Evolutionary conservation across 1,139 yeast species (phyloP), one percentile per base, ranked within the genome.

Genomic region (Nakaseomyces uthaithaninus): DNA sequence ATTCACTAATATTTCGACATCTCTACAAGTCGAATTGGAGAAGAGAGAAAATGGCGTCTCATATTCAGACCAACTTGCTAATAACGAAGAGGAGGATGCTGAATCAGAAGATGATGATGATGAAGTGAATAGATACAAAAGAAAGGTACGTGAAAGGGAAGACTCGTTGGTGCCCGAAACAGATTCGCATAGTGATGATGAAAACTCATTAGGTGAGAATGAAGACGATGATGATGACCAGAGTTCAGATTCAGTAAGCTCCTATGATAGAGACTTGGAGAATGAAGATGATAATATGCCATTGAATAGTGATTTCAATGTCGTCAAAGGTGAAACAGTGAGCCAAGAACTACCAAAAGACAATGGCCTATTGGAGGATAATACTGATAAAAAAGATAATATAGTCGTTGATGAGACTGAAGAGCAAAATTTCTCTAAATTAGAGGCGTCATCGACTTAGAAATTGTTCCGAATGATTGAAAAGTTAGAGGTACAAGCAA

Each of bases 1-100:
- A 9, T 53, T 57, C 31, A 43, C 48, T 5, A 55, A 51, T 30
- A 50, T 59, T 15, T 47, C 58, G 0, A 42, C 47, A 3, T 43
- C 53, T 1, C 43, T 59, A 17, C 51, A 50, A 31, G 57, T 48
- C 8, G 62, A 55, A 39, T 40, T 56, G 60, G 25, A 37, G n/a
- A 34, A 30, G 17, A 23, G 39, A 17, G 30, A 30, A 17, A 27
- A 43, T 20, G 35, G 35, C 5, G 5, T 12, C 4, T 2, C 25
- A 12, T 31, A 19, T 20, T 25, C 35, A 19, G 17, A 11, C 4
- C 24, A 31, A 3, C 44, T 35, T 22, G 39, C 37, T 8, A 26
- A 14, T 3, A 33, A 36, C 6, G 39, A 36, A 5, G 37, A 27
- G 17, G 33, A 40, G 23, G 33, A 25, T 8, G 15, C 12, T 12